Evolutionary conservation across 768 basidiomycete genomes (phyloP).

Genomic region (Boletus subparvulus): DNA sequence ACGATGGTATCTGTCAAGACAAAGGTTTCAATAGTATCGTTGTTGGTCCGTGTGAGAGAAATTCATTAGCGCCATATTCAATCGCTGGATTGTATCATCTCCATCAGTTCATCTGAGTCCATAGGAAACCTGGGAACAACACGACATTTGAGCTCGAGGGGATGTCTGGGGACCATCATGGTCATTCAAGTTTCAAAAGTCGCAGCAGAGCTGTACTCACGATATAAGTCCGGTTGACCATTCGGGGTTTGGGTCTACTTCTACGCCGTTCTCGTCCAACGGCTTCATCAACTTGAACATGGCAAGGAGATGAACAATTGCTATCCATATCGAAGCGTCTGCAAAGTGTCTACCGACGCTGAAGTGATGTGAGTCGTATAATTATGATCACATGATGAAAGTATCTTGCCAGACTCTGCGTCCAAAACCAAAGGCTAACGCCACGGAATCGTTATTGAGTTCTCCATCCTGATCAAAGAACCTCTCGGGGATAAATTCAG

Average conservation of each 20-base stretch:
- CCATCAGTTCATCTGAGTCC: conserved; percentile 15
- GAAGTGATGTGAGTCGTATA: conserved; percentile 1
- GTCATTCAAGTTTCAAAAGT: conserved; percentile 2
- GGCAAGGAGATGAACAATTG: conserved; percentile 30
- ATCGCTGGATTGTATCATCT: conserved; percentile 6
- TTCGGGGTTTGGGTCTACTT: conserved; percentile 23
- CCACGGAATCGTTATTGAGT: conserved; percentile 24
- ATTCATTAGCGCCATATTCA: conserved; percentile 7
- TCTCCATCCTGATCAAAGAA: conserved; percentile 25
- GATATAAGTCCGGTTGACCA: conserved; percentile 32
- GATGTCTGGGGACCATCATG: conserved; percentile 20
- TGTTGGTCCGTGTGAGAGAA: background rate
- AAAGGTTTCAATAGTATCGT: background rate
- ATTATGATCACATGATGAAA: background rate
- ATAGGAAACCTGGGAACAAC: conserved; percentile 23
- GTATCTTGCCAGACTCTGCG: conserved; percentile 27
- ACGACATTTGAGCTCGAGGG: conserved; percentile 29
- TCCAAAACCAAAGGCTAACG: conserved; percentile 30
- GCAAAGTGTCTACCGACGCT: conserved; percentile 33
- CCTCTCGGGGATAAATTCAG: conserved; percentile 31
- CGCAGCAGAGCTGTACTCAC: conserved; percentile 15
- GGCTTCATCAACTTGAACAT: conserved; percentile 31
- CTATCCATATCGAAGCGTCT: conserved; percentile 34
- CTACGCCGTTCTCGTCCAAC: conserved; percentile 26
- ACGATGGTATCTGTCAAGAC: background rate